Evolutionary conservation across 148 eudicot species (phyloP).

Genomic region (Oxyria digyna): DNA sequence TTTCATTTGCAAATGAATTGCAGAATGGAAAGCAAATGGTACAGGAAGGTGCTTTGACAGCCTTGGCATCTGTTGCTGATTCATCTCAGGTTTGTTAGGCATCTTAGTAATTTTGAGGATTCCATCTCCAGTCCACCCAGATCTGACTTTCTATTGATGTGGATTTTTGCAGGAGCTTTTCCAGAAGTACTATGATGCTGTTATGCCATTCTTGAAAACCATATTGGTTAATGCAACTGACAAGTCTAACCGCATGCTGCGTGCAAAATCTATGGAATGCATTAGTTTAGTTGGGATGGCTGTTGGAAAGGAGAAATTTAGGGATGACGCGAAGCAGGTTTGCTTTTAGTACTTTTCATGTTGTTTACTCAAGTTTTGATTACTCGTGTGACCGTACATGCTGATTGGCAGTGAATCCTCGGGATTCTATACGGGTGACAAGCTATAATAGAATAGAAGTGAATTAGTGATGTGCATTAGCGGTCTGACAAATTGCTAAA

Average conservation of each 20-base stretch:
- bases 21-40: conserved; percentile 44
- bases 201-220: conserved; percentile 36
- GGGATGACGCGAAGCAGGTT: conserved; percentile 37
- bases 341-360: not conserved
- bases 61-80: conserved; percentile 39
- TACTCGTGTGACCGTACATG: not conserved
- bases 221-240: conserved; percentile 29
- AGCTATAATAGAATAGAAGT: not conserved
- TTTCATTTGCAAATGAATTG: conserved; percentile 3
- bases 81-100: conserved; percentile 25
- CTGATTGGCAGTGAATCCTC: not conserved
- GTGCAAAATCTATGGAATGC: conserved; percentile 38
- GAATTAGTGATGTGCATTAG: not conserved
- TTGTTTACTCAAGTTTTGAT: not conserved
- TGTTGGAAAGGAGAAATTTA: conserved; percentile 40
- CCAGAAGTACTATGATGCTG: conserved; percentile 33
- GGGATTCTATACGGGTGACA: not conserved
- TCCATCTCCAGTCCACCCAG: not conserved
- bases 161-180: conserved; percentile 28
- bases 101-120: not conserved
- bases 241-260: conserved; percentile 30
- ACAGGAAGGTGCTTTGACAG: conserved; percentile 41
- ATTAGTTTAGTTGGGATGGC: conserved; percentile 44
- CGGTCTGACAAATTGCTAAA: not conserved
- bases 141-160: not conserved